Conservation (phyloP, 345 rosid species). For the Kernera saxatilis region DNA sequence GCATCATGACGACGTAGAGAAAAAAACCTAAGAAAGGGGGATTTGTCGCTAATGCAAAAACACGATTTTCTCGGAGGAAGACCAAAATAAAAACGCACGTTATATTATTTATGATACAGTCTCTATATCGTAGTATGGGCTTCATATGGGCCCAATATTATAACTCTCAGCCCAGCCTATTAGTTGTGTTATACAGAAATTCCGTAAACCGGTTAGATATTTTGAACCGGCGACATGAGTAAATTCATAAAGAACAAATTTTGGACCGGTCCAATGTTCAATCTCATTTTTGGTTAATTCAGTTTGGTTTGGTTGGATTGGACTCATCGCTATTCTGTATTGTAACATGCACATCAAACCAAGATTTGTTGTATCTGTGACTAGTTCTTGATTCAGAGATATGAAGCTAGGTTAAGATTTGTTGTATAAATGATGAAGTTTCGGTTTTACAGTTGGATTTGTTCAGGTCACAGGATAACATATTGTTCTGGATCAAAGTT, state of each 20-base stretch:
- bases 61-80: not conserved
- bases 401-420: not conserved
- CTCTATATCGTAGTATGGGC: not conserved
- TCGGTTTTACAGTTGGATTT: not conserved
- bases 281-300: not conserved
- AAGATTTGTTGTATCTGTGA: not conserved
- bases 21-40: constrained; percentile 19
- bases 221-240: not conserved
- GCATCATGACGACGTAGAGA: constrained; percentile 44
- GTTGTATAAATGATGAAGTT: not conserved
- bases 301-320: not conserved
- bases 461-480: not conserved
- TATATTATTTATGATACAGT: not conserved
- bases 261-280: not conserved
- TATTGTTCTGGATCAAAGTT: not conserved
- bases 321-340: not conserved
- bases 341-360: not conserved
- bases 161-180: not conserved
- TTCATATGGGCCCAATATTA: not conserved
- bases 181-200: not conserved
- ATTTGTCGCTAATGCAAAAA: not conserved
- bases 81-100: not conserved
- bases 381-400: not conserved
- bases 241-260: not conserved
- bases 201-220: not conserved